A percentile compares a stretch with the other conserved stretches of the same genome.
Conservation (phyloP, 352 stramenopile species). For the Phytophthora meadii region DNA sequence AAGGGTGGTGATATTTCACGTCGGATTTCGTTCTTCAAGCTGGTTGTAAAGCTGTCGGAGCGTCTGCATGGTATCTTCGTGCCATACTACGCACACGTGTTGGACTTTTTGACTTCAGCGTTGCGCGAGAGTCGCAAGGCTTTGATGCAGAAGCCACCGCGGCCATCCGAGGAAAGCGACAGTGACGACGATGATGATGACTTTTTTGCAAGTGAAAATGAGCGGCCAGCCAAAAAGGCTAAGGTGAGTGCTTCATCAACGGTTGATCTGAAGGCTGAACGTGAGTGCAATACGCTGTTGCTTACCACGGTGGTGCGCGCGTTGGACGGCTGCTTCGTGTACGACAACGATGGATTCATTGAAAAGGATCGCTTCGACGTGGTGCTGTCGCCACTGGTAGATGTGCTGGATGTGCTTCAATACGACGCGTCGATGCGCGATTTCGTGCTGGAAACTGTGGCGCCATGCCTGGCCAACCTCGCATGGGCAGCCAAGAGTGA, state of each 20-base stretch:
- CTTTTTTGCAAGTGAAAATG: slow-evolving; percentile 58
- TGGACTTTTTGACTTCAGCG: slow-evolving; percentile 61
- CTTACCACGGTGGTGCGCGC: slow-evolving; percentile 67
- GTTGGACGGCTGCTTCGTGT: slow-evolving; percentile 85
- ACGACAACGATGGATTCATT: slow-evolving; percentile 89
- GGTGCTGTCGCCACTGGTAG: slow-evolving; percentile 76
- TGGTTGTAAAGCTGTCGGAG: slow-evolving; percentile 82
- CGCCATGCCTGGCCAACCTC: slow-evolving; percentile 77
- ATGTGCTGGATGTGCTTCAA: slow-evolving; percentile 78
- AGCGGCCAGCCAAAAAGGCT: slow-evolving; percentile 61
- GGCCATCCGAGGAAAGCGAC: slow-evolving; percentile 35
- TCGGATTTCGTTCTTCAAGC: slow-evolving; percentile 83
- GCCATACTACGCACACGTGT: slow-evolving; percentile 84
- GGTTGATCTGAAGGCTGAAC: slow-evolving; percentile 30
- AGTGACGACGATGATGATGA: slow-evolving; percentile 45
- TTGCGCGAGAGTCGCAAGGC: slow-evolving; percentile 60
- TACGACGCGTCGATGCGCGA: slow-evolving; percentile 44
- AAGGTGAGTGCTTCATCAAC: slow-evolving; percentile 48
- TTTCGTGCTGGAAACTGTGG: slow-evolving; percentile 76
- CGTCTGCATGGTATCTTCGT: slow-evolving; percentile 89
- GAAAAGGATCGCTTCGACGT: slow-evolving; percentile 88
- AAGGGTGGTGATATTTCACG: slow-evolving; percentile 54
- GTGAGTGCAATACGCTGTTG: slow-evolving; percentile 52
- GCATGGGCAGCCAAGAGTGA: slow-evolving; percentile 89
- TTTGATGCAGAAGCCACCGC: slow-evolving; percentile 52